Evolutionary conservation across 805 yeast genomes (phyloP).

Genomic region (Hanseniaspora pseudoguilliermondii): DNA sequence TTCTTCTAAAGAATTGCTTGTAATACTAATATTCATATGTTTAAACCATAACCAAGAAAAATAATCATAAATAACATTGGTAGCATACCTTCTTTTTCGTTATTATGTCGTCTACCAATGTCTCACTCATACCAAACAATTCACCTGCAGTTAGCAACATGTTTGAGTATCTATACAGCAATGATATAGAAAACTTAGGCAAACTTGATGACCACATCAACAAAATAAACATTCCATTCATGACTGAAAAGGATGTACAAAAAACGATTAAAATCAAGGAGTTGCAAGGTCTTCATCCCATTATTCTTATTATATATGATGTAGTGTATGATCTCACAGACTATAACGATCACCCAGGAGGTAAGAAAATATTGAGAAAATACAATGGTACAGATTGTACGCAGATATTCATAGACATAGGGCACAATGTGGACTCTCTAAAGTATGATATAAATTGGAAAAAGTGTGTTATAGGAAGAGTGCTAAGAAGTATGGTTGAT

Average conservation of each 20-base stretch:
- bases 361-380: slow-evolving; percentile 19
- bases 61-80: no score
- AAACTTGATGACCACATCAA: background rate
- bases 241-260: slow-evolving; percentile 10
- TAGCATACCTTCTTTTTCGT: background rate
- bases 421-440: slow-evolving; percentile 25
- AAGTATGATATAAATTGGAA: slow-evolving; percentile 31
- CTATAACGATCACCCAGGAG: slow-evolving; percentile 22
- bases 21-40: background rate
- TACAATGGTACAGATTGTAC: slow-evolving; percentile 23
- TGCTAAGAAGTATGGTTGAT: background rate
- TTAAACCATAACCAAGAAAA: background rate
- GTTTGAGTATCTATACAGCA: slow-evolving; percentile 6
- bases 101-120: background rate
- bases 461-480: slow-evolving; percentile 8
- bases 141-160: background rate
- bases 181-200: background rate
- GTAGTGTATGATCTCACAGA: slow-evolving; percentile 19
- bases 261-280: slow-evolving; percentile 18
- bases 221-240: background rate
- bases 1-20: no score
- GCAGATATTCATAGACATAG: slow-evolving; percentile 21
- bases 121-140: background rate
- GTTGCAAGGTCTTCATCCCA: slow-evolving; percentile 9
- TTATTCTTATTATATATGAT: slow-evolving; percentile 19